Percentiles rank a stretch among this genome's conserved stretches.
phyloP scores from a whole-genome alignment of 179 eudicot genomes.

The Silene coronaria region DNA sequence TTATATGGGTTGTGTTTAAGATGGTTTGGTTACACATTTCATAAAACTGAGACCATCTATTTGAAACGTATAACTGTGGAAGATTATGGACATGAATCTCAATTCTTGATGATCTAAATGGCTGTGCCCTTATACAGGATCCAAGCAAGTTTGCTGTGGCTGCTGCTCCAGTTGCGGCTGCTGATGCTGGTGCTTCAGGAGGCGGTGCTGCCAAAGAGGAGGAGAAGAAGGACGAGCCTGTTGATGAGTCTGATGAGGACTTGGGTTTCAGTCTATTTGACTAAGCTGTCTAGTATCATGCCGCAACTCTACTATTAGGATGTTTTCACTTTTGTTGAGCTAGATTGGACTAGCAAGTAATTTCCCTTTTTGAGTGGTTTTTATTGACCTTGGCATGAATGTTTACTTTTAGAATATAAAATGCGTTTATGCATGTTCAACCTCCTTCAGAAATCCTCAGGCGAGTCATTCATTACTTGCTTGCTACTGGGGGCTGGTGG shows the following conservation, averaged over 20 bases:
- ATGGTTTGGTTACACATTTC: no score
- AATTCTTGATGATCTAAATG: background rate
- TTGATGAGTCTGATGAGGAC: slow-evolving; percentile 33
- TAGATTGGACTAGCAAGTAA: background rate
- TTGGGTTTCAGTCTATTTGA: slow-evolving; percentile 37
- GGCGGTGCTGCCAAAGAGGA: slow-evolving; percentile 22
- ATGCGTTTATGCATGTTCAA: no score
- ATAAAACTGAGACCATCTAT: no score
- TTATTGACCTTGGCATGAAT: no score
- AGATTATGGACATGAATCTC: background rate
- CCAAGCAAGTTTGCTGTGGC: slow-evolving; percentile 42
- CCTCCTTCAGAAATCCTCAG: no score
- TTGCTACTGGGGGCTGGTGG: no score
- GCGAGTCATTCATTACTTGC: no score
- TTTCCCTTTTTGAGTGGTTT: background rate
- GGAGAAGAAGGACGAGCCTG: slow-evolving; percentile 36
- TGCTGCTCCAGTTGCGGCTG: slow-evolving; percentile 36
- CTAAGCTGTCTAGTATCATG: slow-evolving; percentile 21
- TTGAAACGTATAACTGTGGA: background rate
- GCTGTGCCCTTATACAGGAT: slow-evolving; percentile 32
- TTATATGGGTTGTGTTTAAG: no score
- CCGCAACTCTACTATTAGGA: slow-evolving; percentile 7
- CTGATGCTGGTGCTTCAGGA: slow-evolving; percentile 19
- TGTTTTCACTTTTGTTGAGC: background rate
- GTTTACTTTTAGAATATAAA: no score